A percentile compares a stretch with the other conserved stretches of the same genome.
phyloP scores from a whole-genome alignment of 345 rosid species.

The Psidium guajava region DNA sequence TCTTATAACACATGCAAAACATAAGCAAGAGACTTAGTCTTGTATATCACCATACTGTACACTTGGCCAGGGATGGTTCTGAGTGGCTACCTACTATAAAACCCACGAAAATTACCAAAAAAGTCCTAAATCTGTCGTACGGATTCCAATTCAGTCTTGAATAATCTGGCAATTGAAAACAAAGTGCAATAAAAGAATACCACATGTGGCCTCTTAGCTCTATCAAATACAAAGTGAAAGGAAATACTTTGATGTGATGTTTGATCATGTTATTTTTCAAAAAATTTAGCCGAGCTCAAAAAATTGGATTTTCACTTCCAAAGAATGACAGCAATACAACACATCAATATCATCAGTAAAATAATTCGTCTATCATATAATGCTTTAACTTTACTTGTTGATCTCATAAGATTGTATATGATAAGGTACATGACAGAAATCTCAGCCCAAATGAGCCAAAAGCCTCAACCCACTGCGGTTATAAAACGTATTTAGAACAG shows the following conservation, averaged over 20 bases:
- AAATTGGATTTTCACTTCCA: not conserved
- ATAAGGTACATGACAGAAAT: not conserved
- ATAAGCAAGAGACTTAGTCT: not conserved
- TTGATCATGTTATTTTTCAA: not conserved
- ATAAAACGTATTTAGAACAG: not conserved
- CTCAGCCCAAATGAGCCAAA: not conserved
- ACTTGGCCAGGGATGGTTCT: too few relatives aligned
- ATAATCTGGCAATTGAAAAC: not conserved
- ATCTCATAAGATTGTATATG: not conserved
- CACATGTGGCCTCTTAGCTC: not conserved
- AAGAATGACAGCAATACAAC: not conserved
- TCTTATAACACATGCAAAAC: too few relatives aligned
- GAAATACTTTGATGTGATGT: not conserved
- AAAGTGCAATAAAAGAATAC: not conserved
- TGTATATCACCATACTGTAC: not conserved
- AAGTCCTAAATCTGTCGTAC: too few relatives aligned
- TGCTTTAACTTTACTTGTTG: not conserved
- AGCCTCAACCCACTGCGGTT: not conserved
- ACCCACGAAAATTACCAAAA: too few relatives aligned
- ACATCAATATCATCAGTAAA: not conserved
- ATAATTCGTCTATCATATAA: not conserved
- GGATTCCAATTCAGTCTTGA: too few relatives aligned
- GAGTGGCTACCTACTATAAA: too few relatives aligned
- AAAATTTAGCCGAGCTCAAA: not conserved
- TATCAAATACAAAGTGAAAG: not conserved